phyloP scores from a whole-genome alignment of 2,329 filamentous ascomycete genomes.

The Aspergillus sp. region DNA sequence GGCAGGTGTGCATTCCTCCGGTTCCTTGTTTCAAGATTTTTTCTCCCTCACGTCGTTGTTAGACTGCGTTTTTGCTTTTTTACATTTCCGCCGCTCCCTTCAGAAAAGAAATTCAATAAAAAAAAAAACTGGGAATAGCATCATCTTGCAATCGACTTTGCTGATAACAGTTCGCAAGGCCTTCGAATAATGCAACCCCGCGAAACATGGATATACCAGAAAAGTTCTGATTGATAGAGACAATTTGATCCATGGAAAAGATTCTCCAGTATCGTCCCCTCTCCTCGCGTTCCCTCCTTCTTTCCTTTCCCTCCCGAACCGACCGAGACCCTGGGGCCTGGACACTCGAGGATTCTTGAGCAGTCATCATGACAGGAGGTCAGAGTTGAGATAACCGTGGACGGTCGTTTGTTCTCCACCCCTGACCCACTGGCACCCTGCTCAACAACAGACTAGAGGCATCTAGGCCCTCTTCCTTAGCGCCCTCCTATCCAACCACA shows the following conservation, averaged over 20 bases:
- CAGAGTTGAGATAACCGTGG: constrained; percentile 11
- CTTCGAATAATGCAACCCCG: neutral
- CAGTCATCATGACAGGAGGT: constrained; percentile 8
- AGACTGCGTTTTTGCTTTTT: neutral
- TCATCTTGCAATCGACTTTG: neutral
- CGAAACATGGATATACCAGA: neutral
- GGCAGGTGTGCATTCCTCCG: constrained; percentile 9
- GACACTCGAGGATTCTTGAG: neutral
- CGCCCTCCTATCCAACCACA: constrained; percentile 9
- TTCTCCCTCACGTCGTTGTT: neutral
- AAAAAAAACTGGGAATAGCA: constrained; percentile 4
- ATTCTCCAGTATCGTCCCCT: neutral
- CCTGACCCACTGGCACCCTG: constrained; percentile 3
- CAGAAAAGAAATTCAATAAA: neutral
- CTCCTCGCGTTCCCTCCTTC: neutral
- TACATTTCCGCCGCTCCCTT: neutral
- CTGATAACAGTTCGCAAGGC: neutral
- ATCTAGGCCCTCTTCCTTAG: constrained; percentile 2
- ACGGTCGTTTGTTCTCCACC: constrained; percentile 4
- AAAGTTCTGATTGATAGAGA: constrained; percentile 2
- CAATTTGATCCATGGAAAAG: constrained; percentile 1
- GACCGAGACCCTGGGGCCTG: neutral
- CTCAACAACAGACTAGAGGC: neutral
- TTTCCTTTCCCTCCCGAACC: neutral
- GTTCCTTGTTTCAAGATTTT: constrained; percentile 13